Percentiles rank a stretch among this genome's conserved stretches.
Conservation (phyloP, 2,329 filamentous ascomycete species). For the Westerdykella aurantiaca region DNA sequence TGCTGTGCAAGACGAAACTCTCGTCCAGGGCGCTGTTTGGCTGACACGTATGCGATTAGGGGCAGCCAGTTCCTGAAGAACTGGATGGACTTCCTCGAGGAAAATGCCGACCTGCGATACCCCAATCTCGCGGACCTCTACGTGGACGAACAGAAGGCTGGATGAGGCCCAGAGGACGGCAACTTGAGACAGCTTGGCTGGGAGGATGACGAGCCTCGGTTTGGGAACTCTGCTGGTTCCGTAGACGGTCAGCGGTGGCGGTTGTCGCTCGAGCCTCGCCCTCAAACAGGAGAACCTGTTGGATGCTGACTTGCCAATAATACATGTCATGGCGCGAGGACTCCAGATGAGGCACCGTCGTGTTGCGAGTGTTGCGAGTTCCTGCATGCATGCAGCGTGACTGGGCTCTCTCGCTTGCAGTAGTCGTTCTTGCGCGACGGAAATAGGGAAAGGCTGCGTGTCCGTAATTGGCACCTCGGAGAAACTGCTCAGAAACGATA, state of each 20-base stretch:
- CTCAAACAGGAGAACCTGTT: no score
- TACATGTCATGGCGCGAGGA: no score
- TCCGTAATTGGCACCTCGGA: no score
- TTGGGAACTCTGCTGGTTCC: no score
- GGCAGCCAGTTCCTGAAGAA: conserved; percentile 78
- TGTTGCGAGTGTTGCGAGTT: neutral
- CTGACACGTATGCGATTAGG: conserved; percentile 43
- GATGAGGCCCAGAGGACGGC: conserved; percentile 9
- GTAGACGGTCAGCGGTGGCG: no score
- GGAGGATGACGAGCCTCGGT: neutral
- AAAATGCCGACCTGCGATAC: conserved; percentile 84
- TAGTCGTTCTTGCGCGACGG: neutral
- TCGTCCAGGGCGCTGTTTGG: conserved; percentile 2
- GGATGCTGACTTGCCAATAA: no score
- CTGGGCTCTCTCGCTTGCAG: neutral
- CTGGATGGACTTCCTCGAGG: conserved; percentile 90
- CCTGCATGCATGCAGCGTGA: neutral
- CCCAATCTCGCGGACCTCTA: conserved; percentile 57
- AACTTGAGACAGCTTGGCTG: conserved; percentile 1
- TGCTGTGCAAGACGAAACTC: conserved; percentile 2
- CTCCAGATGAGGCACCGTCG: no score
- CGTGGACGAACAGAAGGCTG: conserved; percentile 23
- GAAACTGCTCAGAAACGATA: no score
- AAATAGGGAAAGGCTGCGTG: neutral
- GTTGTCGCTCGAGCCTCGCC: no score